phyloP scores from a whole-genome alignment of 2,329 filamentous ascomycete species.

The Penicillium freii region DNA sequence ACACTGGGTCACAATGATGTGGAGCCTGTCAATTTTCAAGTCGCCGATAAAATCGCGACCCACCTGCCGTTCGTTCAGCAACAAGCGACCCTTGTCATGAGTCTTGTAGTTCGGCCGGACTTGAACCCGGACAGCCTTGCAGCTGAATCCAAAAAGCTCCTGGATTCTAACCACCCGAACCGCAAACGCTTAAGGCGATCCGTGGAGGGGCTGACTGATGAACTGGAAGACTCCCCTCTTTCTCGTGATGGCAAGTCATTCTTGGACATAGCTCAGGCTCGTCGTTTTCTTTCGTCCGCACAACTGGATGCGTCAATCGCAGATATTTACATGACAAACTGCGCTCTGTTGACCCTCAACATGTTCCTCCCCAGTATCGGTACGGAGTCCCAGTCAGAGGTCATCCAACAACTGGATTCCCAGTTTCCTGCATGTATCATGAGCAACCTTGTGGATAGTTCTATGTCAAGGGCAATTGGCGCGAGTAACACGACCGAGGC shows the following conservation, averaged over 20 bases:
- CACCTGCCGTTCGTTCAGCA: slow-evolving; percentile 18
- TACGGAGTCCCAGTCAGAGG: slow-evolving; percentile 16
- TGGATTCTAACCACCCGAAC: not conserved
- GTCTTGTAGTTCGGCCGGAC: not conserved
- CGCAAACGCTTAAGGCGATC: slow-evolving; percentile 22
- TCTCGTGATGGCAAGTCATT: slow-evolving; percentile 30
- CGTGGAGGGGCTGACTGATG: slow-evolving; percentile 24
- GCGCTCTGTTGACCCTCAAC: slow-evolving; percentile 41
- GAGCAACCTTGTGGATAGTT: slow-evolving; percentile 23
- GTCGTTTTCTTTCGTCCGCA: slow-evolving; percentile 31
- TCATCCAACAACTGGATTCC: slow-evolving; percentile 34
- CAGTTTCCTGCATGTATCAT: slow-evolving; percentile 39
- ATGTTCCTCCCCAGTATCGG: slow-evolving; percentile 35
- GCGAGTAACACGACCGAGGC: slow-evolving; percentile 41
- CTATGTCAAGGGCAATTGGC: slow-evolving; percentile 24
- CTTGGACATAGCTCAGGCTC: slow-evolving; percentile 35
- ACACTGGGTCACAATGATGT: slow-evolving; percentile 27
- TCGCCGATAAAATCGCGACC: not conserved
- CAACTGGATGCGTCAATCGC: slow-evolving; percentile 32
- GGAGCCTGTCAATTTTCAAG: slow-evolving; percentile 26
- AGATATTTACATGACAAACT: slow-evolving; percentile 47
- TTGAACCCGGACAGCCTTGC: slow-evolving; percentile 2
- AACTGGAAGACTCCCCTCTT: slow-evolving; percentile 26
- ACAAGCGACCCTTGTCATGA: slow-evolving; percentile 18
- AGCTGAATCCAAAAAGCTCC: slow-evolving; percentile 3